Evolutionary conservation across 2,329 filamentous ascomycete genomes (phyloP).

Genomic region (Colletotrichum orchidophilum): DNA sequence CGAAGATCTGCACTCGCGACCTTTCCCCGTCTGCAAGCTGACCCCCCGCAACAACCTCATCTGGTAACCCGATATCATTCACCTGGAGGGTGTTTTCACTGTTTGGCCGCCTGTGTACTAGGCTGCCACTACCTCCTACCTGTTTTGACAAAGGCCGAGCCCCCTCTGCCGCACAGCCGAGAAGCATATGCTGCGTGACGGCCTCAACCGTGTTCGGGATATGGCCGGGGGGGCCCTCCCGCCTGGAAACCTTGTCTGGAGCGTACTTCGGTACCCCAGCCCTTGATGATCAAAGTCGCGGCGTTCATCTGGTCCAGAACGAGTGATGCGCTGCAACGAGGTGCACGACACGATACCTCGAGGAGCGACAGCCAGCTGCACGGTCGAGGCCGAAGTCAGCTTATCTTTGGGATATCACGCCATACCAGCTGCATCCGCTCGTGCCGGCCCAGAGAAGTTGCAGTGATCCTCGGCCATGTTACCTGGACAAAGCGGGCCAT

Average conservation of each 20-base stretch:
- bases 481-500: neutral
- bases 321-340: neutral
- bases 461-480: neutral
- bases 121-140: neutral
- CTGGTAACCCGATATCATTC: neutral
- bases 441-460: neutral
- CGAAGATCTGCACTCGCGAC: conserved; percentile 21
- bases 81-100: neutral
- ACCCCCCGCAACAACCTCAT: neutral
- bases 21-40: conserved; percentile 16
- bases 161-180: neutral
- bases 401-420: neutral
- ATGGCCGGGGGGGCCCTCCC: neutral
- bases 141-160: conserved; percentile 3
- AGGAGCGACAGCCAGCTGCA: neutral
- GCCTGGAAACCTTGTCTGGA: neutral
- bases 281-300: neutral
- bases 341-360: neutral
- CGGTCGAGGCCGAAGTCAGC: neutral
- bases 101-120: neutral
- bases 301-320: neutral
- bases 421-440: neutral
- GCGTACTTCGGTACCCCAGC: neutral
- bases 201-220: neutral
- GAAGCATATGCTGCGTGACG: neutral